phyloP scores from a whole-genome alignment of 2,329 filamentous ascomycete genomes.

The Cladophialophora exuberans region DNA sequence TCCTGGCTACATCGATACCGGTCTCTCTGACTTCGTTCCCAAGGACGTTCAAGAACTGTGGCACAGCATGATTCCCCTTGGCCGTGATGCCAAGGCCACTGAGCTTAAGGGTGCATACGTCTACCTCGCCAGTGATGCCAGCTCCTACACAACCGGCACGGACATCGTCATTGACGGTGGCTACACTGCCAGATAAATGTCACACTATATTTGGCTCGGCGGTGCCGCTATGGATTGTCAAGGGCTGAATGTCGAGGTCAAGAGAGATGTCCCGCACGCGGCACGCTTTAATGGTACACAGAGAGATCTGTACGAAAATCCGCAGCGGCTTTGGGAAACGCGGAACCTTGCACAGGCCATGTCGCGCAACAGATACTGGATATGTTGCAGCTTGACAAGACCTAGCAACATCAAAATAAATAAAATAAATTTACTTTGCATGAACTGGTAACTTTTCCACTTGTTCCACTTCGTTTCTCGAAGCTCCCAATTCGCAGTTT shows the following conservation, averaged over 20 bases:
- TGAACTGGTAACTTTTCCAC: no score
- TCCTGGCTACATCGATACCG: constrained; percentile 70
- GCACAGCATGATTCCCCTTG: constrained; percentile 64
- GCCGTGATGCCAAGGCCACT: constrained; percentile 65
- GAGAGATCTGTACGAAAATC: background rate
- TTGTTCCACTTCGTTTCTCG: no score
- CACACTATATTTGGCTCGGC: background rate
- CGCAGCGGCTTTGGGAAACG: background rate
- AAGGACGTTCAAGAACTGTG: constrained; percentile 61
- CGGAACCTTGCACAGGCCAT: no score
- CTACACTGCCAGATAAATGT: constrained; percentile 47
- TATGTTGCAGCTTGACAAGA: no score
- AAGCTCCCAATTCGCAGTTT: no score
- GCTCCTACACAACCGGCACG: constrained; percentile 53
- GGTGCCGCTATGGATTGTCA: background rate
- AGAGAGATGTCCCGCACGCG: no score
- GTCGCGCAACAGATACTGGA: no score
- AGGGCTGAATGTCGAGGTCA: no score
- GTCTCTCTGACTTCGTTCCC: constrained; percentile 65
- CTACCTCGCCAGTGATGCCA: constrained; percentile 53
- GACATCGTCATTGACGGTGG: constrained; percentile 55
- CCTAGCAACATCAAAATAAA: no score
- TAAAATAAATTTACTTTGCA: no score
- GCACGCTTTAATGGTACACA: no score
- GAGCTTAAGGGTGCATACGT: constrained; percentile 65